Percentiles rank a stretch among this genome's conserved stretches.
Conservation (phyloP, 306 rosid genomes). For the Lathyrus tuberosus region DNA sequence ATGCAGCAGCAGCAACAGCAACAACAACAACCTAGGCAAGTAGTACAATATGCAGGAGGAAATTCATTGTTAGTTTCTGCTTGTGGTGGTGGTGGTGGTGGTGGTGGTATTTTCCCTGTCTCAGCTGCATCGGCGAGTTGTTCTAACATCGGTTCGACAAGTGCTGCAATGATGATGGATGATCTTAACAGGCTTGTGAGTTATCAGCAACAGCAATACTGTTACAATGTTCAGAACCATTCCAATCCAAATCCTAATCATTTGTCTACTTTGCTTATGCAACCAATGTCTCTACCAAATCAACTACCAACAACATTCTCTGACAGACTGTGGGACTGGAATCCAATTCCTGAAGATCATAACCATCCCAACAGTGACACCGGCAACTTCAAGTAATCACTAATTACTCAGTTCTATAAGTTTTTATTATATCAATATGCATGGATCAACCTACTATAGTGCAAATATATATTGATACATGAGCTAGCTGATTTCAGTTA, state of each 20-base stretch:
- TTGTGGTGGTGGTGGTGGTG: background rate
- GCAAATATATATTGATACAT: slow-evolving; percentile 26
- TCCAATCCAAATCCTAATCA: slow-evolving; percentile 37
- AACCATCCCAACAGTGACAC: slow-evolving; percentile 57
- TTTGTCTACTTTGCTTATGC: slow-evolving; percentile 50
- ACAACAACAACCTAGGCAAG: background rate
- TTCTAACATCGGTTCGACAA: background rate
- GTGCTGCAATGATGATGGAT: slow-evolving; percentile 47
- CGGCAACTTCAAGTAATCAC: slow-evolving; percentile 73
- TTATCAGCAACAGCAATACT: slow-evolving; percentile 60
- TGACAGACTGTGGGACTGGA: slow-evolving; percentile 95
- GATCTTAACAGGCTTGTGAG: slow-evolving; percentile 74
- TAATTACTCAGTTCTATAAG: background rate
- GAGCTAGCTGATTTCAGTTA: slow-evolving; percentile 6
- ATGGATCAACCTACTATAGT: slow-evolving; percentile 28
- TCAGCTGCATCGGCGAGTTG: background rate
- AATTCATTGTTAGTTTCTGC: background rate
- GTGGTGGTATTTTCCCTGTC: background rate
- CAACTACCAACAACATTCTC: slow-evolving; percentile 67
- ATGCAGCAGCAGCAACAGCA: slow-evolving; percentile 46
- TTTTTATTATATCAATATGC: background rate
- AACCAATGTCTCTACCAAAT: slow-evolving; percentile 44
- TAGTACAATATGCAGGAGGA: slow-evolving; percentile 2
- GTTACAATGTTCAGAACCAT: slow-evolving; percentile 36
- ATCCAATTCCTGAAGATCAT: slow-evolving; percentile 69